phyloP scores from a whole-genome alignment of 371 early-diverging fungal genomes.

The Mucor lusitanicus region DNA sequence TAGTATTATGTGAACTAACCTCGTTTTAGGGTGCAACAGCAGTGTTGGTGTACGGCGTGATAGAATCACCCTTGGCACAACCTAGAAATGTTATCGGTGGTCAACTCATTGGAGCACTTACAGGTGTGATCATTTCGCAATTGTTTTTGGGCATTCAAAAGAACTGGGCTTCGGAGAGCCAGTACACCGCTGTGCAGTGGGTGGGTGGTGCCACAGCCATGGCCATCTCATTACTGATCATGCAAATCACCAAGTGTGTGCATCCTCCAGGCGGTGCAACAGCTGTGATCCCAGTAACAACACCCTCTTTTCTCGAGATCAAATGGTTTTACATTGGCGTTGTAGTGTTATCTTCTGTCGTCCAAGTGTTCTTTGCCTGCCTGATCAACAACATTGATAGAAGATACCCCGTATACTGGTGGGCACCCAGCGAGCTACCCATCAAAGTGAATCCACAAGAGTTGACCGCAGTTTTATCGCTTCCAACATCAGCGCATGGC shows the following conservation, averaged over 20 bases:
- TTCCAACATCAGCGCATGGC: background rate
- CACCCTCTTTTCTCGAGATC: conserved; percentile 40
- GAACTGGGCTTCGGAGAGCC: conserved; percentile 25
- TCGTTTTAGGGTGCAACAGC: conserved; percentile 60
- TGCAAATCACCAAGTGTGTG: conserved; percentile 71
- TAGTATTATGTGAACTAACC: background rate
- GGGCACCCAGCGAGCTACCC: conserved; percentile 34
- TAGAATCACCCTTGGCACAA: conserved; percentile 75
- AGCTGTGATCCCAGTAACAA: conserved; percentile 63
- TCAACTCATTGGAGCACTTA: conserved; percentile 61
- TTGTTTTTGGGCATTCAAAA: conserved; percentile 52
- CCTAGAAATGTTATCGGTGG: conserved; percentile 71
- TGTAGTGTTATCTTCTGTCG: conserved; percentile 48
- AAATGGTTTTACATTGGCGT: conserved; percentile 67
- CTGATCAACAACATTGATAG: conserved; percentile 70
- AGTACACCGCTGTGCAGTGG: conserved; percentile 56
- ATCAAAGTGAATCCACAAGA: conserved; percentile 9
- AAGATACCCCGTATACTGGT: conserved; percentile 73
- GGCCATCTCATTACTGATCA: conserved; percentile 61
- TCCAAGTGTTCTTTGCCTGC: conserved; percentile 64
- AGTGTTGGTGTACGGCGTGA: conserved; percentile 70
- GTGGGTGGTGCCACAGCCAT: conserved; percentile 70
- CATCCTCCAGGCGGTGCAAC: conserved; percentile 81
- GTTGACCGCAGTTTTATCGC: conserved; percentile 6
- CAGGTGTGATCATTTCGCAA: conserved; percentile 65